Evolutionary conservation across 345 rosid species (phyloP).

Genomic region (Clausena lansium): DNA sequence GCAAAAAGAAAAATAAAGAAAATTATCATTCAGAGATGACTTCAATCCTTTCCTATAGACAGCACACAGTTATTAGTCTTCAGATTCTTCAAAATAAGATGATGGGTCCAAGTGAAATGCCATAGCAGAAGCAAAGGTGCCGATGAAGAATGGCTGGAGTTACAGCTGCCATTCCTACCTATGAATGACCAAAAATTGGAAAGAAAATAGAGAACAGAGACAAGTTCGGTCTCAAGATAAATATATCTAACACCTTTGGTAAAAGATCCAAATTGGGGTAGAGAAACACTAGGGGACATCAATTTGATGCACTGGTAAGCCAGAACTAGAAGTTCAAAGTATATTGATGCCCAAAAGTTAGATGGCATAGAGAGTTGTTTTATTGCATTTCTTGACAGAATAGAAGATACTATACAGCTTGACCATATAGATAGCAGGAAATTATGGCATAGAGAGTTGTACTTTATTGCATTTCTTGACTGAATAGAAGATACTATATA

Average conservation of each 20-base stretch:
- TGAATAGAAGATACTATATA: neutral
- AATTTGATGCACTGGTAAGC: neutral
- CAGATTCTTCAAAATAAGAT: neutral
- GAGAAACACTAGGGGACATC: neutral
- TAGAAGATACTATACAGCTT: neutral
- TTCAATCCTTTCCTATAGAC: neutral
- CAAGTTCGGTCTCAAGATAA: neutral
- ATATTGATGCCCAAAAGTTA: neutral
- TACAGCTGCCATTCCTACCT: neutral
- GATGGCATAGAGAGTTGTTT: neutral
- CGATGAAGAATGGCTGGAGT: neutral
- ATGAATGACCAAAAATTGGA: neutral
- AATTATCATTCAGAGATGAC: neutral
- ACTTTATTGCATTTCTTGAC: neutral
- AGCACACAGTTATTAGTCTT: neutral
- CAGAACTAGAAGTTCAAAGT: neutral
- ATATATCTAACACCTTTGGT: neutral
- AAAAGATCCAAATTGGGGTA: neutral
- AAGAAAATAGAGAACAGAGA: neutral
- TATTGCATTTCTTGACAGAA: neutral
- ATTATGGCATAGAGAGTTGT: neutral
- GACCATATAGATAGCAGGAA: neutral
- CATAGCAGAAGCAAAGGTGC: neutral
- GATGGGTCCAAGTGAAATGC: neutral
- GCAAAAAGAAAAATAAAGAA: neutral